These are phyloP conservation scores for Thalassia testudinum DNA, from an alignment of 116 monocot genomes.

Conservation along the genomic window DNA sequence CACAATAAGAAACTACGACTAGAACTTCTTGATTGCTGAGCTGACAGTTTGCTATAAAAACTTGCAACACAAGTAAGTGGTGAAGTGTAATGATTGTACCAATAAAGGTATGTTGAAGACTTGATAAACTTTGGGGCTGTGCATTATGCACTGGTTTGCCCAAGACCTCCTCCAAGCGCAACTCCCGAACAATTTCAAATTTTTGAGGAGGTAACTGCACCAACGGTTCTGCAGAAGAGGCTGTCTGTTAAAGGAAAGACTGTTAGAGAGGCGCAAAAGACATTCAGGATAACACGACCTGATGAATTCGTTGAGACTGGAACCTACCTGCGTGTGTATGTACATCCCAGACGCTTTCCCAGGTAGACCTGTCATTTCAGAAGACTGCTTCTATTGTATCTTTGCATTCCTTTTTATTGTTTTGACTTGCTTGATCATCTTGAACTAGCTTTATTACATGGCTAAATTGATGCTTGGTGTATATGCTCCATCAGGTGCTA, in stretches of 20 bases:
- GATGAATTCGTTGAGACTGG: slow-evolving; percentile 81
- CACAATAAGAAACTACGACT: too few species aligned
- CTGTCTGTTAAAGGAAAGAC: slow-evolving; percentile 88
- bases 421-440: neutral
- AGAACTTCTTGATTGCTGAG: too few species aligned
- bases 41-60: too few species aligned
- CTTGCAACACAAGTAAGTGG: too few species aligned
- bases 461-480: neutral
- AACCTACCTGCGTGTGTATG: slow-evolving; percentile 80
- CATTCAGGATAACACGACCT: slow-evolving; percentile 50
- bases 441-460: too few species aligned
- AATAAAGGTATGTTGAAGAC: slow-evolving; percentile 87
- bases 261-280: slow-evolving; percentile 89
- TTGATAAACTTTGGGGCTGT: slow-evolving; percentile 92
- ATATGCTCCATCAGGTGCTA: slow-evolving; percentile 48
- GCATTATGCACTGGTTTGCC: slow-evolving; percentile 84
- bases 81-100: slow-evolving; percentile 1
- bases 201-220: slow-evolving; percentile 63
- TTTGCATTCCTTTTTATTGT: neutral
- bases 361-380: slow-evolving; percentile 26
- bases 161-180: slow-evolving; percentile 76
- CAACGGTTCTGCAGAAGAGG: slow-evolving; percentile 59
- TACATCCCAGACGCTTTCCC: slow-evolving; percentile 89
- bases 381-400: neutral
- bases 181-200: slow-evolving; percentile 62